Percentiles rank a stretch among this genome's conserved stretches.
Evolutionary conservation across 2,329 filamentous ascomycete species (phyloP).

Genomic region (Aspergillus hiratsukae): DNA sequence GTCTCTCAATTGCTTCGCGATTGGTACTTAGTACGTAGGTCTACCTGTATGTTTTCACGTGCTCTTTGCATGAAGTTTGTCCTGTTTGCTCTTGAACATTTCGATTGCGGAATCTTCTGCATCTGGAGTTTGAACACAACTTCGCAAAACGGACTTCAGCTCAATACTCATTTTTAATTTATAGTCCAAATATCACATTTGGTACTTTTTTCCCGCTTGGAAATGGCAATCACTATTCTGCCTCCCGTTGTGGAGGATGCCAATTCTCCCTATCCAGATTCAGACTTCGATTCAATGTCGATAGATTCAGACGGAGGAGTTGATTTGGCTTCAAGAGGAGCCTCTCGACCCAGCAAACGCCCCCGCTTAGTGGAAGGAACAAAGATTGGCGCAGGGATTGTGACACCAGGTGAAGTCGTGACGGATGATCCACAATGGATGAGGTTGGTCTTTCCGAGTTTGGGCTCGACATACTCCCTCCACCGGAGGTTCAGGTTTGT

Average conservation of each 20-base stretch:
- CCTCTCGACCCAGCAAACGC: constrained; percentile 37
- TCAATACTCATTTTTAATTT: not conserved
- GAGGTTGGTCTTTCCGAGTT: constrained; percentile 42
- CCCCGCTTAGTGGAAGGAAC: constrained; percentile 25
- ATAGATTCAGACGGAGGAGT: constrained; percentile 43
- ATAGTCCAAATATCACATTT: not conserved
- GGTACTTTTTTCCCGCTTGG: not conserved
- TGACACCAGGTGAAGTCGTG: constrained; percentile 84
- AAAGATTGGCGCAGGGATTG: constrained; percentile 49
- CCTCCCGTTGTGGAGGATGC: constrained; percentile 43
- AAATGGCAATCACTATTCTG: constrained; percentile 58
- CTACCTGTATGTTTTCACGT: constrained; percentile 1
- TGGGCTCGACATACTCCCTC: not conserved
- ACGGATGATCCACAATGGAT: constrained; percentile 96
- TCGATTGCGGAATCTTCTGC: constrained; percentile 6
- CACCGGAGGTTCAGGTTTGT: constrained; percentile 27
- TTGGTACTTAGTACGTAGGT: too few relatives aligned
- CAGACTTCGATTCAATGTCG: constrained; percentile 49
- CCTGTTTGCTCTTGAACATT: constrained; percentile 13
- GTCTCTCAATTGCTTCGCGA: not conserved
- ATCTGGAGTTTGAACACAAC: not conserved
- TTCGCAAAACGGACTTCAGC: not conserved
- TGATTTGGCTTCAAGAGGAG: constrained; percentile 23
- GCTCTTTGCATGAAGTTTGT: constrained; percentile 12
- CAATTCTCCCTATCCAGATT: constrained; percentile 28